Evolutionary conservation across 2,329 filamentous ascomycete genomes (phyloP), one percentile per base, ranked within the genome.

Genomic region (Chaetomiaceae sp.): DNA sequence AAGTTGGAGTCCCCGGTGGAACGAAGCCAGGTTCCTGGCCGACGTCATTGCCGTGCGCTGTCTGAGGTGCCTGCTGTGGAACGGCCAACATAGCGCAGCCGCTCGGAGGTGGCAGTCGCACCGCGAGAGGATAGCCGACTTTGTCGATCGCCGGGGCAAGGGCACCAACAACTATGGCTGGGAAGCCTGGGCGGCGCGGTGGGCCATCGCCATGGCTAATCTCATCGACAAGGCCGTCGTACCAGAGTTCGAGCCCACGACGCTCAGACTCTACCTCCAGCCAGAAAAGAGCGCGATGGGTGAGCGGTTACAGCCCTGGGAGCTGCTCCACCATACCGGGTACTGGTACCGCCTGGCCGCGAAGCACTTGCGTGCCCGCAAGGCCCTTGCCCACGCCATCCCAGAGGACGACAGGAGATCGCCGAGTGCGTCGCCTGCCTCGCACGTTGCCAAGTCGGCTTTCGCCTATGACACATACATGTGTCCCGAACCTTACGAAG

Each of bases 141-240:
- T 96, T 46, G 74, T 96, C 14, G 89, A 96, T 63, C 79, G 87
- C 16, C 83, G 86, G 58, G 91, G 90, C 4, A 88, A 88, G 60
- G 92, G 92, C 0, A 90, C 88, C 3, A 81, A 83, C 27, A 95
- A 89, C 58, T 97, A 97, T 66, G 89, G 89, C 5, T 97, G 91
- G 88, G 81, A 89, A 62, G 91, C 92, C 2, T 99, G 92, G 91
- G 87, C 96, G 69, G 83, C 88, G 35, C 79, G 87, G 50, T 85
- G 82, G 82, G 76, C 79, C 14, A 72, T 71, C 19, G 70, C 82
- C 12, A 85, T 85, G 82, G 81, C 79, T 2, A 73, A 79, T 39
- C 63, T 84, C 55, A 74, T 84, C 16, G 75, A 81, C 54, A 78
- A 73, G 55, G 70, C 75, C 21, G 72, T 74, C 17, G 70, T 82